Conservation (phyloP, 2,329 filamentous ascomycete genomes). For the Arthroderma sp. region DNA sequence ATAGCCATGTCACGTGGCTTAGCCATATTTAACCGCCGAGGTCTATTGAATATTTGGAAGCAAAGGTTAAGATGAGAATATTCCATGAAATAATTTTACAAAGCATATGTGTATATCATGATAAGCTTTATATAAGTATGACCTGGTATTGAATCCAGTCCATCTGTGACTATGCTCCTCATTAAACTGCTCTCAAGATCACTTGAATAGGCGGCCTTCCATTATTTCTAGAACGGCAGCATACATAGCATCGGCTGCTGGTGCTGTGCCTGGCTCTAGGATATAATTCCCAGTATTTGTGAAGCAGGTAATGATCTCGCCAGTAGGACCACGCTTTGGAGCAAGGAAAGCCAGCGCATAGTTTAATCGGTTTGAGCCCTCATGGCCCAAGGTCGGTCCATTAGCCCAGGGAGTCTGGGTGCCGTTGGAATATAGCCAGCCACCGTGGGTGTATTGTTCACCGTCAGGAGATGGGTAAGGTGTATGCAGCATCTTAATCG, state of each 20-base stretch:
- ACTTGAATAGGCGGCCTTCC: constrained; percentile 3
- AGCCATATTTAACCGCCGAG: too few relatives aligned
- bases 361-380: constrained; percentile 1
- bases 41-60: too few relatives aligned
- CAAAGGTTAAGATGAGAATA: too few relatives aligned
- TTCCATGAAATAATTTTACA: too few relatives aligned
- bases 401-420: constrained; percentile 7
- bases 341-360: background rate
- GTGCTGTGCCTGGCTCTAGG: background rate
- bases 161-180: background rate
- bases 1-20: too few relatives aligned
- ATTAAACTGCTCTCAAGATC: background rate
- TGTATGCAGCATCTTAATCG: constrained; percentile 10
- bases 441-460: constrained; percentile 7
- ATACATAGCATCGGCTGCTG: background rate
- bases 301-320: background rate
- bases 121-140: too few relatives aligned
- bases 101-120: too few relatives aligned
- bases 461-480: background rate
- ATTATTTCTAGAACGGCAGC: background rate
- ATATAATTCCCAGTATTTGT: constrained; percentile 1
- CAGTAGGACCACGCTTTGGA: background rate
- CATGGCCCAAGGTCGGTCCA: constrained; percentile 7
- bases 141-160: too few relatives aligned
- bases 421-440: constrained; percentile 6